Evolutionary conservation across 2,329 filamentous ascomycete genomes (phyloP).

Genomic region (Colletotrichum truncatum): DNA sequence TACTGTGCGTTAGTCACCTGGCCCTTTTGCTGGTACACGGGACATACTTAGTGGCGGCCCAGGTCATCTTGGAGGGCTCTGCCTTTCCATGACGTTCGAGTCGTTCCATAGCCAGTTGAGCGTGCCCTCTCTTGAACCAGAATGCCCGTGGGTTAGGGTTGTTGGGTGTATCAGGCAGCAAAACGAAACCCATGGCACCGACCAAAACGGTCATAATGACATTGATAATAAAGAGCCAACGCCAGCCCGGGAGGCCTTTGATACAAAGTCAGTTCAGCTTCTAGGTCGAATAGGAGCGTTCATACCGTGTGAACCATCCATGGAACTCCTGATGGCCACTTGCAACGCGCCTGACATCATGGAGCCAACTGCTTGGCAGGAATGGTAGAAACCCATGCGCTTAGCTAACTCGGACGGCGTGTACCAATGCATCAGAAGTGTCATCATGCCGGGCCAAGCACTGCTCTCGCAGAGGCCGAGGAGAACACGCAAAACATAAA

Average conservation of each 20-base stretch:
- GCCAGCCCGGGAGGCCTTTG: constrained; percentile 48
- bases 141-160: constrained; percentile 36
- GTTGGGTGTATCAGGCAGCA: constrained; percentile 29
- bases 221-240: constrained; percentile 52
- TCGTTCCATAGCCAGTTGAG: constrained; percentile 23
- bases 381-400: constrained; percentile 56
- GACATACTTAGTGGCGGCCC: constrained; percentile 34
- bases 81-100: constrained; percentile 26
- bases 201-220: constrained; percentile 38
- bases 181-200: constrained; percentile 26
- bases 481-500: constrained; percentile 53
- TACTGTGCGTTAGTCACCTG: neutral
- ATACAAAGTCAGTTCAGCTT: constrained; percentile 48
- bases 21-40: neutral
- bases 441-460: constrained; percentile 38
- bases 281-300: too few relatives aligned
- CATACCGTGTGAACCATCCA: constrained; percentile 25
- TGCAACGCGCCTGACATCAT: constrained; percentile 68
- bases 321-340: constrained; percentile 49
- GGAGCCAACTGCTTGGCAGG: constrained; percentile 59
- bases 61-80: constrained; percentile 37
- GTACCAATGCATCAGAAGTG: constrained; percentile 55
- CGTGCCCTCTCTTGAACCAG: constrained; percentile 26
- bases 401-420: constrained; percentile 53
- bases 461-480: constrained; percentile 51